Percentiles rank a stretch among this genome's conserved stretches.
Evolutionary conservation across 2,329 filamentous ascomycete species (phyloP).

Genomic region (Aspergillus sp.): DNA sequence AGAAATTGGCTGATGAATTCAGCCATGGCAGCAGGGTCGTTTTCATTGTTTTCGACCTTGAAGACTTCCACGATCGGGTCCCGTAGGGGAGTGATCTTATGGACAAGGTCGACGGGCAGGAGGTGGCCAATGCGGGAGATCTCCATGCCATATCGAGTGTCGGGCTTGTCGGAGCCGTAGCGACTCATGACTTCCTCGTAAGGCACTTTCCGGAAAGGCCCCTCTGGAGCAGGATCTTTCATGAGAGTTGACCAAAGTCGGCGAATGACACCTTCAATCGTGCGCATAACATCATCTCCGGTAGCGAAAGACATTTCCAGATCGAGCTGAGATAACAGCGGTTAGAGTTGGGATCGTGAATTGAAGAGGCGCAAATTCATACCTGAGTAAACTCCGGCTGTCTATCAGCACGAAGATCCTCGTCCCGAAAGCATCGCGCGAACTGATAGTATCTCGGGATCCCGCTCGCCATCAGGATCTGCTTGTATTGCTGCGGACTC

Average conservation of each 20-base stretch:
- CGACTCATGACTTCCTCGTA: slow-evolving; percentile 76
- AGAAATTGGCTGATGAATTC: slow-evolving; percentile 70
- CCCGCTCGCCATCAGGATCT: slow-evolving; percentile 91
- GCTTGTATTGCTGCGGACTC: slow-evolving; percentile 98
- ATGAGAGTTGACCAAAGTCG: slow-evolving; percentile 56
- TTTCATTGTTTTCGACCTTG: slow-evolving; percentile 55
- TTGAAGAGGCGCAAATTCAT: slow-evolving; percentile 15
- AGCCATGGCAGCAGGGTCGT: slow-evolving; percentile 54
- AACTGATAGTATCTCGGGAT: slow-evolving; percentile 85
- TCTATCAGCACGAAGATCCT: slow-evolving; percentile 85
- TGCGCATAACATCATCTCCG: slow-evolving; percentile 67
- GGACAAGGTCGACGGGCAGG: slow-evolving; percentile 63
- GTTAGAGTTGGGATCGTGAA: background rate
- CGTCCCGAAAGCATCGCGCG: slow-evolving; percentile 91
- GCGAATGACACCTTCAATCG: slow-evolving; percentile 53
- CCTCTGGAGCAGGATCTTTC: slow-evolving; percentile 41
- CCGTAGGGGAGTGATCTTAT: slow-evolving; percentile 70
- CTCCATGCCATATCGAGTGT: slow-evolving; percentile 71
- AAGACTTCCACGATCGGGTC: slow-evolving; percentile 74
- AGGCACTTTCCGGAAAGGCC: slow-evolving; percentile 59
- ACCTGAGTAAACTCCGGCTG: slow-evolving; percentile 97
- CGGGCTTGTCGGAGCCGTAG: slow-evolving; percentile 91
- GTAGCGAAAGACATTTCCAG: slow-evolving; percentile 87
- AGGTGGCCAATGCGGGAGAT: slow-evolving; percentile 66
- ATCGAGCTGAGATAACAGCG: slow-evolving; percentile 63